Evolutionary conservation across 805 yeast species (phyloP).

Genomic region (Kodamaea leandrae): DNA sequence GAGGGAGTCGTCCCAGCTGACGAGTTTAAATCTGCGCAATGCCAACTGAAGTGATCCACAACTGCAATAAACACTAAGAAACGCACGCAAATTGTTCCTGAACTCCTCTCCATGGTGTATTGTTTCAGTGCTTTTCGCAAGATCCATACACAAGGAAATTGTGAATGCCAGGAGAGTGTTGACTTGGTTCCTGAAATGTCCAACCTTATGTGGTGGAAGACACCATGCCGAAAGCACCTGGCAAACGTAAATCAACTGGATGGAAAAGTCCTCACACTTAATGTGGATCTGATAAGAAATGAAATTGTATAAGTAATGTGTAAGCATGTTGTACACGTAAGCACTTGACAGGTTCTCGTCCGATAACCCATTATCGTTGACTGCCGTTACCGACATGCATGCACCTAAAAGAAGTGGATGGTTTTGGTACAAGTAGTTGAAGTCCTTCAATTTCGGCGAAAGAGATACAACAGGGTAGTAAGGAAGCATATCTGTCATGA

Average conservation of each 20-base stretch:
- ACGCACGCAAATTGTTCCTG: constrained; percentile 37
- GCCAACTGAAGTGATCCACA: constrained; percentile 52
- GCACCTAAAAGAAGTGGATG: constrained; percentile 45
- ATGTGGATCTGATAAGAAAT: constrained; percentile 44
- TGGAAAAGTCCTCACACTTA: constrained; percentile 42
- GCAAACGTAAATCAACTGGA: constrained; percentile 41
- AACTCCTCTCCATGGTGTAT: constrained; percentile 23
- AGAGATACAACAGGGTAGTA: constrained; percentile 51
- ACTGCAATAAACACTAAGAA: constrained; percentile 48
- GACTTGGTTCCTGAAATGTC: constrained; percentile 53
- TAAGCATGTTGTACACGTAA: constrained; percentile 39
- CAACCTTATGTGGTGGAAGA: constrained; percentile 50
- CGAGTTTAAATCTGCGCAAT: constrained; percentile 49
- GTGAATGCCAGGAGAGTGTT: constrained; percentile 44
- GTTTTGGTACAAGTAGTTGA: constrained; percentile 38
- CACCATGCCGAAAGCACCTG: constrained; percentile 51
- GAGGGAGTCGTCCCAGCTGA: constrained; percentile 47
- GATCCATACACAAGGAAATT: constrained; percentile 48
- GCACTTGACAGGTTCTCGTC: constrained; percentile 19
- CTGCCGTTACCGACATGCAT: constrained; percentile 46
- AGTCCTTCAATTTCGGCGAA: constrained; percentile 32
- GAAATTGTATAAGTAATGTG: constrained; percentile 45
- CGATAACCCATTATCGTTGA: constrained; percentile 33
- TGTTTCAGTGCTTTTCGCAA: constrained; percentile 28
- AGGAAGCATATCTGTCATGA: constrained; percentile 37